Evolutionary conservation across 2,329 filamentous ascomycete genomes (phyloP).

Genomic region (Phaeosphaeriaceae sp.): DNA sequence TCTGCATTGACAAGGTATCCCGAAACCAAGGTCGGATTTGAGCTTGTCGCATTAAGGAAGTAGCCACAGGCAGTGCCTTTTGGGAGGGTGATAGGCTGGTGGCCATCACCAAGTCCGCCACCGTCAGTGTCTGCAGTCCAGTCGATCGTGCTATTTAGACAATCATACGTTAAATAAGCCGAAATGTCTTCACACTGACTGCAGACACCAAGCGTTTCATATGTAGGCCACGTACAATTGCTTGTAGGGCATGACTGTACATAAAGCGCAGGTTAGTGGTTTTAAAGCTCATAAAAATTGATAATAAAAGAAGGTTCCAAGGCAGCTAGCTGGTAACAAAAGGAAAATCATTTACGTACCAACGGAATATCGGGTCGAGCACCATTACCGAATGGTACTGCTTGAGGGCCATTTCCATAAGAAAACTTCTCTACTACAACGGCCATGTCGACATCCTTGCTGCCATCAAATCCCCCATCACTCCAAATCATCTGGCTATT

Average conservation of each 20-base stretch:
- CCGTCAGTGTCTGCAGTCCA: conserved; percentile 20
- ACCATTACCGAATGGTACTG: conserved; percentile 27
- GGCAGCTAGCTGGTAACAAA: too few species aligned
- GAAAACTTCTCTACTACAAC: conserved; percentile 12
- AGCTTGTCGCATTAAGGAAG: conserved; percentile 29
- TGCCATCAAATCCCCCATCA: neutral
- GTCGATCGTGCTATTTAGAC: conserved; percentile 16
- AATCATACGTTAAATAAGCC: conserved; percentile 10
- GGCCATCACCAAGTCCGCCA: neutral
- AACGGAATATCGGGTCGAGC: conserved; percentile 27
- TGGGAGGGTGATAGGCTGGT: too few species aligned
- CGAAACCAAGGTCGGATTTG: conserved; percentile 20
- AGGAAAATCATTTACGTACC: neutral
- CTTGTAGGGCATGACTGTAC: conserved; percentile 31
- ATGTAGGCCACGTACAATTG: conserved; percentile 38
- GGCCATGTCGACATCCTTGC: conserved; percentile 4
- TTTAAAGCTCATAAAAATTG: too few species aligned
- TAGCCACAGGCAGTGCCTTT: conserved; percentile 33
- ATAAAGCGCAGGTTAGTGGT: neutral
- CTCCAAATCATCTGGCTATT: neutral
- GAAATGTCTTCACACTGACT: conserved; percentile 28
- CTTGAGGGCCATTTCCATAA: conserved; percentile 28
- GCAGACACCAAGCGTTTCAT: conserved; percentile 35
- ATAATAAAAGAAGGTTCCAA: conserved; percentile 1
- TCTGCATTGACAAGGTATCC: conserved; percentile 15